Percentiles rank a stretch among this genome's conserved stretches.
Conservation (phyloP, 352 stramenopile genomes). For the Globisporangium lucens region DNA sequence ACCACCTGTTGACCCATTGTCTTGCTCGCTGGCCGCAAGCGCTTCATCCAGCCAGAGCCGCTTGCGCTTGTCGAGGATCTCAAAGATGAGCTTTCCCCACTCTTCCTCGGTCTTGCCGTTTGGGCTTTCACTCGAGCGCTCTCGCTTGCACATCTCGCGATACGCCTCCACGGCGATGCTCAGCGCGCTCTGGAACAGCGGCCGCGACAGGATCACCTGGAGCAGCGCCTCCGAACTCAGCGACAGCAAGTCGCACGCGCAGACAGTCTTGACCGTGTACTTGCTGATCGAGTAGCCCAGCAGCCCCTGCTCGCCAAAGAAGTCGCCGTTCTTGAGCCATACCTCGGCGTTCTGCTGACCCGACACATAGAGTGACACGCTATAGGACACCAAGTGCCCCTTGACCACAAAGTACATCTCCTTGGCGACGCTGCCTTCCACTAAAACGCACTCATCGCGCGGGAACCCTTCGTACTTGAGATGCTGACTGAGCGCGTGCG, state of each 20-base stretch:
- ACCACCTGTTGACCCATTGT: background rate
- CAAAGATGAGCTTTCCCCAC: slow-evolving; percentile 42
- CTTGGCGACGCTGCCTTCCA: slow-evolving; percentile 39
- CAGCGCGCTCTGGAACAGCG: slow-evolving; percentile 33
- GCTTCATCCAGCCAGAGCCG: slow-evolving; percentile 37
- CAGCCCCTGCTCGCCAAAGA: slow-evolving; percentile 48
- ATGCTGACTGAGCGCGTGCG: slow-evolving; percentile 21
- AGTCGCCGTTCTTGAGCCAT: slow-evolving; percentile 35
- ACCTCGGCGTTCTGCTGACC: background rate
- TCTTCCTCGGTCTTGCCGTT: slow-evolving; percentile 26
- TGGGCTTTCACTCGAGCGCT: background rate
- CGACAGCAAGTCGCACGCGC: slow-evolving; percentile 52
- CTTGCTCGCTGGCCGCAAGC: slow-evolving; percentile 8
- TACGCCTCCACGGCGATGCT: slow-evolving; percentile 48
- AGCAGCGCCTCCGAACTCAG: slow-evolving; percentile 40
- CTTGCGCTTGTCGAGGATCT: slow-evolving; percentile 28
- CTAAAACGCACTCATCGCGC: slow-evolving; percentile 39
- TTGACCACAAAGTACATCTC: slow-evolving; percentile 63
- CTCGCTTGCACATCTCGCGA: slow-evolving; percentile 33
- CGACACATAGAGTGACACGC: background rate
- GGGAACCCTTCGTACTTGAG: slow-evolving; percentile 53
- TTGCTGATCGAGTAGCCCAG: slow-evolving; percentile 39
- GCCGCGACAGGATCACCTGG: slow-evolving; percentile 35
- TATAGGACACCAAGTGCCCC: slow-evolving; percentile 29
- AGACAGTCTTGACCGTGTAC: slow-evolving; percentile 39